Evolutionary conservation across 306 rosid species (phyloP).

Genomic region (Fragaria ananassa): DNA sequence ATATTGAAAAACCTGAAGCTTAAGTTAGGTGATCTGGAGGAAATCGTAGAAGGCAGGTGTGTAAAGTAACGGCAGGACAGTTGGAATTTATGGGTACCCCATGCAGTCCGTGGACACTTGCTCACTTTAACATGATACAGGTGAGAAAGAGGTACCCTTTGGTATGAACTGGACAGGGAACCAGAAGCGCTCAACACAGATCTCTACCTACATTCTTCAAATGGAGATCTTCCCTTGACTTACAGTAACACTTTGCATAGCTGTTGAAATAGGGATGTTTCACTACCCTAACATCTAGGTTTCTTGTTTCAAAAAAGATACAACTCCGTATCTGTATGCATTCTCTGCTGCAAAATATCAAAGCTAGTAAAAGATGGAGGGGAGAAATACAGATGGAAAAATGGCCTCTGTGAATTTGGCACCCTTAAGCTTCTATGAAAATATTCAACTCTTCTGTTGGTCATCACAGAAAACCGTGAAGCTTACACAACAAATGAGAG

Average conservation of each 20-base stretch:
- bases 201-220: not conserved
- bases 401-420: not conserved
- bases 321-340: not conserved
- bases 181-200: conserved; percentile 1
- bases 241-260: not conserved
- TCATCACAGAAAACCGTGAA: conserved; percentile 36
- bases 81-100: conserved; percentile 41
- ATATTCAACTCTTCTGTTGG: conserved; percentile 9
- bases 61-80: conserved; percentile 40
- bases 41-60: conserved; percentile 31
- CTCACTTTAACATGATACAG: conserved; percentile 45
- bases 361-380: not conserved
- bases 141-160: conserved; percentile 30
- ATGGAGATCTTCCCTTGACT: not conserved
- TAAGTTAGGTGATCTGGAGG: conserved; percentile 19
- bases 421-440: conserved; percentile 3
- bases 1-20: not conserved
- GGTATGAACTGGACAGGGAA: conserved; percentile 20
- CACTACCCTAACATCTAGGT: not conserved
- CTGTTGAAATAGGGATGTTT: not conserved
- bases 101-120: conserved; percentile 44
- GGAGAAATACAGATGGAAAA: not conserved
- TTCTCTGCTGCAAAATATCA: not conserved
- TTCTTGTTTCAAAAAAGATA: not conserved
- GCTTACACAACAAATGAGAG: conserved; percentile 35